Evolutionary conservation across 2,329 filamentous ascomycete genomes (phyloP), one percentile per base, ranked within the genome.

Genomic region (Macrophomina tecta): DNA sequence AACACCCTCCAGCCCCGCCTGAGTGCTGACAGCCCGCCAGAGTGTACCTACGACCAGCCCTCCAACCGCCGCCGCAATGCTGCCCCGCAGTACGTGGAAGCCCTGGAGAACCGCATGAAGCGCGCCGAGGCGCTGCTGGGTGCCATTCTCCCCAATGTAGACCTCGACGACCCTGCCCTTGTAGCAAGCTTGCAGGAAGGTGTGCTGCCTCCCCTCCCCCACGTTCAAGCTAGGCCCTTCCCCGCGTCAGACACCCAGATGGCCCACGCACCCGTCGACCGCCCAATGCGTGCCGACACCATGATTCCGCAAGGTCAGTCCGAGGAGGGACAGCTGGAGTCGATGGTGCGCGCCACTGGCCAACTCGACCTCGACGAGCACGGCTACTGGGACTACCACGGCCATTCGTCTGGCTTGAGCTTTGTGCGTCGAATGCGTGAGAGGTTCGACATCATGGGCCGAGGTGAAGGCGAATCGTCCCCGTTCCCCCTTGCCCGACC

Each of bases 31-130:
- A 7, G n/a, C 34, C 34, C 42, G 16, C 16, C 40, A 97, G 93
- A 97, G 76, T 97, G 94, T 78, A 97, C 93, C 34, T 97, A 97
- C 79, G 93, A 97, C 75, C 95, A 97, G 77, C 94, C 94, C 12
- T 97, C 93, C 30, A 97, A 97, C 77, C 87, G 94, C 71, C 87
- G 93, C 71, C 89, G 94, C 73, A 97, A 97, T 76, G 93, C 94
- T 28, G 92, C 92, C 32, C 93, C 94, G 18, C 93, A 97, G 79
- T 97, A 97, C 76, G 92, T 97, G 71, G 94, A 97, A 80, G 92
- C 92, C 3, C 83, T 97, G 58, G 94, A 97, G 78, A 89, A 85
- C 70, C 89, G 92, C 70, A 81, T 97, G 64, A 91, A 94, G 73
- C 92, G 93, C 69, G 92, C 93, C 36, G 93, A 97, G 80, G 86